These are phyloP conservation scores for Malus hybrid DNA, from an alignment of 331 rosid genomes.

Conservation along the genomic window DNA sequence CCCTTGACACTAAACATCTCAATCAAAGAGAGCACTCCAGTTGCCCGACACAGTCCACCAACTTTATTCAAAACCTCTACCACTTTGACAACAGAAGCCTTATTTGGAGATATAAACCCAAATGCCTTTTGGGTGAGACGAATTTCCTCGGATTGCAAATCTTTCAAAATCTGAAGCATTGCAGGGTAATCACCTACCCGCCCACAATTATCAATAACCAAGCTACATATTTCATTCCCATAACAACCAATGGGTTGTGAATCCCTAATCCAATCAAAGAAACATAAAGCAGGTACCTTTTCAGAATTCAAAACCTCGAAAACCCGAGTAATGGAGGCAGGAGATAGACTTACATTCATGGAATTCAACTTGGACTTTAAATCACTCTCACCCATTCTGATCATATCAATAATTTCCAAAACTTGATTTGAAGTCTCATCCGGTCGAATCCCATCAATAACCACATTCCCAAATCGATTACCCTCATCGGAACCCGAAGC, in stretches of 20 bases:
- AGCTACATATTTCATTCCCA: conserved; percentile 34
- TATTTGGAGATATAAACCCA: conserved; percentile 39
- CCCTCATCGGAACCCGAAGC: neutral
- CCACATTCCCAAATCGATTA: neutral
- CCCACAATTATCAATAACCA: conserved; percentile 61
- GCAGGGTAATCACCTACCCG: conserved; percentile 44
- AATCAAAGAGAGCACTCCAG: conserved; percentile 55
- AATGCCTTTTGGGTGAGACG: conserved; percentile 37
- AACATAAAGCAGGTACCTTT: conserved; percentile 42
- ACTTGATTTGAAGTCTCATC: conserved; percentile 24
- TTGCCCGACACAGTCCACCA: conserved; percentile 46
- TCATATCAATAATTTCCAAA: conserved; percentile 33
- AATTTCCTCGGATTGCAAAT: conserved; percentile 17
- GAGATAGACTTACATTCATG: conserved; percentile 34
- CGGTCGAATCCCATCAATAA: conserved; percentile 5
- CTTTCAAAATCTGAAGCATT: conserved; percentile 40
- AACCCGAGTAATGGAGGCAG: conserved; percentile 19
- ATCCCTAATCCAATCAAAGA: conserved; percentile 48
- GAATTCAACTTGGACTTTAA: conserved; percentile 38
- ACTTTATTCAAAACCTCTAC: conserved; percentile 43
- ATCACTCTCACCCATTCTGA: conserved; percentile 32
- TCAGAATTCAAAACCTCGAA: conserved; percentile 27
- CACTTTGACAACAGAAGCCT: conserved; percentile 27
- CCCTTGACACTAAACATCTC: conserved; percentile 43
- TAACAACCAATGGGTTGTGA: conserved; percentile 23